These are phyloP conservation scores for Choanephora cucurbitarum DNA, from an alignment of 371 early-diverging fungal species.

Conservation along the genomic window DNA sequence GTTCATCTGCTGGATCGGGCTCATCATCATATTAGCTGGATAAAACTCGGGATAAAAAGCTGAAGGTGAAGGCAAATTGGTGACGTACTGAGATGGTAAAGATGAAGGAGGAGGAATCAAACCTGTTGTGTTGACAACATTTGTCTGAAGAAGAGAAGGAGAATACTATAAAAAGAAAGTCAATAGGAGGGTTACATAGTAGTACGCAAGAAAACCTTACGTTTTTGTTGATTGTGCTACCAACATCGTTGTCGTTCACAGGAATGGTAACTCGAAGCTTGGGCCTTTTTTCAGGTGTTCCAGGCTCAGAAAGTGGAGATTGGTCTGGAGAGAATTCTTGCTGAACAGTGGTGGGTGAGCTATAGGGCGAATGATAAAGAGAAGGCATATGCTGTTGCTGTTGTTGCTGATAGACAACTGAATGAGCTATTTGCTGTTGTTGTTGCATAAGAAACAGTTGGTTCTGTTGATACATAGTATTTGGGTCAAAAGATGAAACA, in stretches of 20 bases:
- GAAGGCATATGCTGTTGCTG: constrained; percentile 10
- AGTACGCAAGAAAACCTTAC: constrained; percentile 7
- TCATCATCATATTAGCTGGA: constrained; percentile 47
- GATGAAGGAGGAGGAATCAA: constrained; percentile 37
- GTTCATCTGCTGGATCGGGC: constrained; percentile 25
- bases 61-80: constrained; percentile 77
- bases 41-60: constrained; percentile 79
- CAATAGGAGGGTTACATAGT: not conserved
- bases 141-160: not conserved
- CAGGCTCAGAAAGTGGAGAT: constrained; percentile 27
- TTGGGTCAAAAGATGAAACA: not conserved
- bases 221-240: constrained; percentile 7
- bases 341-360: constrained; percentile 10
- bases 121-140: constrained; percentile 1
- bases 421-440: constrained; percentile 8
- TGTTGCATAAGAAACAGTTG: constrained; percentile 8
- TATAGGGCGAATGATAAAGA: constrained; percentile 18
- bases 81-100: constrained; percentile 66
- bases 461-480: constrained; percentile 8
- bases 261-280: constrained; percentile 54
- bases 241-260: constrained; percentile 3
- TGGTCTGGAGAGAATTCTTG: constrained; percentile 26
- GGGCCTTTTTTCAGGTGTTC: constrained; percentile 40
- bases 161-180: constrained; percentile 1
- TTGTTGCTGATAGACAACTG: not conserved